phyloP scores from a whole-genome alignment of 805 yeast genomes.

The Vanderwaltozyma tropicalis region DNA sequence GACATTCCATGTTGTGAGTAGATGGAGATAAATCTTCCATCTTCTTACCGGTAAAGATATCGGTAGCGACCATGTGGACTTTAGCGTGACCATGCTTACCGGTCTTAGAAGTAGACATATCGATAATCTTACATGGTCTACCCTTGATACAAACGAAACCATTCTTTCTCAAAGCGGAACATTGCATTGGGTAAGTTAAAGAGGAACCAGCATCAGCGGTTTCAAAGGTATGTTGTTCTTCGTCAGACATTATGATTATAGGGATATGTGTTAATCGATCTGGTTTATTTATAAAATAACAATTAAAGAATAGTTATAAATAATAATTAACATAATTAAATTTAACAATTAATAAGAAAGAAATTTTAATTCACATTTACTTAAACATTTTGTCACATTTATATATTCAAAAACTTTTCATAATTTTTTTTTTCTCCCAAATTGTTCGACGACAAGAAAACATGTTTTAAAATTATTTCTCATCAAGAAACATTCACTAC shows the following conservation, averaged over 20 bases:
- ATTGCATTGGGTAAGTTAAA: conserved; percentile 96
- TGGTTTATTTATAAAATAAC: no score
- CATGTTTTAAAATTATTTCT: no score
- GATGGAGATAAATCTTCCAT: conserved; percentile 99
- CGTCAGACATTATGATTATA: conserved; percentile 23
- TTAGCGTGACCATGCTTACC: conserved; percentile 99
- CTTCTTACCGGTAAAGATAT: conserved; percentile 98
- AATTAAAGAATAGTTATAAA: no score
- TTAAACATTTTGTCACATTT: no score
- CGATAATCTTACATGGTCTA: conserved; percentile 99
- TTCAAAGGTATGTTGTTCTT: conserved; percentile 80
- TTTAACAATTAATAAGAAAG: no score
- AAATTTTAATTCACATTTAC: no score
- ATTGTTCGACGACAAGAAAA: no score
- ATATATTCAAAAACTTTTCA: no score
- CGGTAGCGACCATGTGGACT: conserved; percentile 98
- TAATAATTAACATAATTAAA: no score
- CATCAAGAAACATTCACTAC: no score
- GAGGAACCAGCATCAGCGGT: conserved; percentile 99
- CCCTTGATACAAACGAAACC: conserved; percentile 98
- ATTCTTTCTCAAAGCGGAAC: conserved; percentile 99
- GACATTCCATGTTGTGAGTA: conserved; percentile 99
- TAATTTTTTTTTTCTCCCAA: no score
- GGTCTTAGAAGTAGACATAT: conserved; percentile 99
- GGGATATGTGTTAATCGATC: no score